These are phyloP conservation scores for Citrus mangshanensis DNA, from an alignment of 345 rosid genomes.

Conservation along the genomic window DNA sequence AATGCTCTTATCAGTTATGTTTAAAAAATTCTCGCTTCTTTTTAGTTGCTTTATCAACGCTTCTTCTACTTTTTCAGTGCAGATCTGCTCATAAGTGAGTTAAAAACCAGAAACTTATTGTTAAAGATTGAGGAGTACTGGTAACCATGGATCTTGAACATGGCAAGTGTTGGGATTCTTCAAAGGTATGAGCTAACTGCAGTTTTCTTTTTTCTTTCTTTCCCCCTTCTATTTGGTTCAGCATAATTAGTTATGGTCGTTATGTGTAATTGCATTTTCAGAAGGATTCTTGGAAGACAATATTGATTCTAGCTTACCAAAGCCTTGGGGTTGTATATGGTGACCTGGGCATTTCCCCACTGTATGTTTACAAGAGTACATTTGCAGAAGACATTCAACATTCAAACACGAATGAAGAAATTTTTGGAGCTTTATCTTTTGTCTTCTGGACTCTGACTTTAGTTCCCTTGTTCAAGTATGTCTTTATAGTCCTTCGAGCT, in stretches of 20 bases:
- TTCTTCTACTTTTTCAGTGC: slow-evolving; percentile 15
- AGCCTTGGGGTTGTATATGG: slow-evolving; percentile 99
- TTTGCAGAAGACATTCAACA: slow-evolving; percentile 96
- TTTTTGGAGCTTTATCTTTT: slow-evolving; percentile 85
- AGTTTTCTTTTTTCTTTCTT: not conserved
- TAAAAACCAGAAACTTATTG: slow-evolving; percentile 10
- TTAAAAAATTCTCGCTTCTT: slow-evolving; percentile 2
- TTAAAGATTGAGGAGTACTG: slow-evolving; percentile 20
- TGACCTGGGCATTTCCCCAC: slow-evolving; percentile 91
- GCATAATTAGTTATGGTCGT: not conserved
- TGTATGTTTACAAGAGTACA: slow-evolving; percentile 91
- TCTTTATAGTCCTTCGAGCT: slow-evolving; percentile 91
- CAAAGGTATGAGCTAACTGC: slow-evolving; percentile 49
- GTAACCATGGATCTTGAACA: slow-evolving; percentile 57
- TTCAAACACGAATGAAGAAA: slow-evolving; percentile 93
- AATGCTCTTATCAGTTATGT: not conserved
- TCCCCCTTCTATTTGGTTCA: not conserved
- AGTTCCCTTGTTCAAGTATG: slow-evolving; percentile 88
- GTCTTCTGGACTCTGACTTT: slow-evolving; percentile 99
- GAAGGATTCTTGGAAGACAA: slow-evolving; percentile 89
- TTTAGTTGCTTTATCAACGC: slow-evolving; percentile 1
- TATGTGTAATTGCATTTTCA: slow-evolving; percentile 26
- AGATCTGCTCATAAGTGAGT: slow-evolving; percentile 33
- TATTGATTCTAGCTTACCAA: slow-evolving; percentile 84
- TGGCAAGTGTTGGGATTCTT: slow-evolving; percentile 59